Percentiles rank a stretch among this genome's conserved stretches.
These are phyloP conservation scores for Aspergillus ustus DNA, from an alignment of 2,329 filamentous ascomycete species.

Conservation along the genomic window DNA sequence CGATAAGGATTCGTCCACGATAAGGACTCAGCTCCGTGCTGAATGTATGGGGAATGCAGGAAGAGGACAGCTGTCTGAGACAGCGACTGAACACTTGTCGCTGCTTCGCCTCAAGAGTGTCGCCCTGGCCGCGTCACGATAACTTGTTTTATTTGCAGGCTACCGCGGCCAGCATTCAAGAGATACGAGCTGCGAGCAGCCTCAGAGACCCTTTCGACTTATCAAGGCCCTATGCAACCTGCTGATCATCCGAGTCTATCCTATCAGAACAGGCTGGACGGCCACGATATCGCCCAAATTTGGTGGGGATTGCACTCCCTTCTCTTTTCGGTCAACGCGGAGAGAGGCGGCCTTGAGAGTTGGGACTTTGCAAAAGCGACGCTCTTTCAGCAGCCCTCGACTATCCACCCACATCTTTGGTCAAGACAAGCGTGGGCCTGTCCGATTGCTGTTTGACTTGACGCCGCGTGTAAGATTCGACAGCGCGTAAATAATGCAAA, in stretches of 20 bases:
- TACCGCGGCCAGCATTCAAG: constrained; percentile 3
- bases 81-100: constrained; percentile 4
- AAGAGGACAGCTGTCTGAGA: not conserved
- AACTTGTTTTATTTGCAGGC: constrained; percentile 1
- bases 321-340: not conserved
- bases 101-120: not conserved
- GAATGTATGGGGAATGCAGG: not conserved
- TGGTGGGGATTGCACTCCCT: constrained; percentile 15
- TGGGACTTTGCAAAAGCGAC: not conserved
- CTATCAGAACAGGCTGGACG: constrained; percentile 22
- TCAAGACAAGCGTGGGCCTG: not conserved
- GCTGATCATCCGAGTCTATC: constrained; percentile 27
- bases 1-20: not conserved
- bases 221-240: constrained; percentile 14
- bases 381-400: not conserved
- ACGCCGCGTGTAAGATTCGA: not conserved
- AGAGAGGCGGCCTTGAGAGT: not conserved
- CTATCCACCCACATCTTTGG: not conserved
- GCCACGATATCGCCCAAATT: constrained; percentile 23
- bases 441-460: not conserved
- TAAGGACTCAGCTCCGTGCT: not conserved
- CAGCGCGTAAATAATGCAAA: not conserved
- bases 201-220: not conserved
- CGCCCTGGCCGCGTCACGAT: not conserved
- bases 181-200: not conserved